Evolutionary conservation across 2,329 filamentous ascomycete genomes (phyloP), one percentile per base, ranked within the genome.

Genomic region (Colletotrichum tamarilloi): DNA sequence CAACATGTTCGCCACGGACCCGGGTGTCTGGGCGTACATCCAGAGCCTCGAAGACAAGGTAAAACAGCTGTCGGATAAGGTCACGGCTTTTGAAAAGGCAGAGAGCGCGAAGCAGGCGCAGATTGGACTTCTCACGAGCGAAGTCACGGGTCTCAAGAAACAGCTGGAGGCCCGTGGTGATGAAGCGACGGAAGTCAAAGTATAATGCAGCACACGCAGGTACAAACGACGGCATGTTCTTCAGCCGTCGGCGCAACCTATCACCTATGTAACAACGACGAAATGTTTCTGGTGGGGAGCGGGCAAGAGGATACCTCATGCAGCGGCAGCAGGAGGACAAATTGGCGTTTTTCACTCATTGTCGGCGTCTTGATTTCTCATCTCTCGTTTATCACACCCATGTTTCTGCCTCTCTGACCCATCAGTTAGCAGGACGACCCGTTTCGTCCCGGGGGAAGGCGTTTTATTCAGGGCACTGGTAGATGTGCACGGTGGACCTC

Each of bases 1-100:
- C 74, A 94, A 94, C 77, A 86, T 94, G 73, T 92, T 94, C 80
- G 85, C 90, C 65, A 85, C 85, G 22, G 89, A 91, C 63, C 86
- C 90, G 75, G 91, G 91, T 55, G 84, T 95, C 9, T 95, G 92
- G 92, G 84, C 87, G 4, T 95, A 95, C 77, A 89, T 95, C 42
- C 91, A 94, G 69, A 88, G 87, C 22, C 85, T 96, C 62, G 93
- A 96, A 78, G 88, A 90, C 14, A 85, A 84, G 75, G 80, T 89
- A n/a, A 85, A 86, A 68, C 80, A 83, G 14, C 77, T 89, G 26
- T 83, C 81, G 49, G 86, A 88, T 22, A 80, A 82, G 65, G 79
- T 79, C 52, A 63, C 75, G 52, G 77, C 77, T 5, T 82, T 88
- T 78, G 85, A 87, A 75, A 79, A 81, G 26, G 75, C 78, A 62